These are phyloP conservation scores for Trichophyton equinum DNA, from an alignment of 2,329 filamentous ascomycete genomes.

Conservation along the genomic window DNA sequence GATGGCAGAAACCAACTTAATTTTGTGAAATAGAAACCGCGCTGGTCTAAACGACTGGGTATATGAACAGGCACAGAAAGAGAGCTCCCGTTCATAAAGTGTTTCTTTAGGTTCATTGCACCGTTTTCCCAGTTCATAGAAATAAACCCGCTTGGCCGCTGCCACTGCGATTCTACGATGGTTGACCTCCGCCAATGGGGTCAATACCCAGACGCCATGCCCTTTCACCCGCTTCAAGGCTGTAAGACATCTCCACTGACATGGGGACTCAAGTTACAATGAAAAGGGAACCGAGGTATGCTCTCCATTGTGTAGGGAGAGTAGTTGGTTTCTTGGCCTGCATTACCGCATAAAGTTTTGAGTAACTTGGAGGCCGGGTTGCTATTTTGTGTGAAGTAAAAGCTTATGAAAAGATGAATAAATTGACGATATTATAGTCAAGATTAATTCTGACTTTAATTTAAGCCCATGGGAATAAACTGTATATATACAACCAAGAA, in stretches of 20 bases:
- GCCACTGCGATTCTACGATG: background rate
- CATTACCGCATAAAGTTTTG: too few species aligned
- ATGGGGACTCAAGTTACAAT: background rate
- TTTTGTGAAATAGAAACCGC: constrained; percentile 50
- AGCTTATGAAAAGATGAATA: background rate
- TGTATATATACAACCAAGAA: background rate
- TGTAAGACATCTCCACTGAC: background rate
- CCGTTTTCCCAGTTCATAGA: background rate
- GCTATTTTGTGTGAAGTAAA: background rate
- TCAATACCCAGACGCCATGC: too few species aligned
- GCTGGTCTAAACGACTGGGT: constrained; percentile 93
- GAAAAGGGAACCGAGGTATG: too few species aligned
- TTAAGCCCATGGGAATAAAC: background rate
- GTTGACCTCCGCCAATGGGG: background rate
- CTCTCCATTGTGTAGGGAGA: too few species aligned
- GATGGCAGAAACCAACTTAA: background rate
- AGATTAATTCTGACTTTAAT: background rate
- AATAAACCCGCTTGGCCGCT: background rate
- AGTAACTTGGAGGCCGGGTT: background rate
- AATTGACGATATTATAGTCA: background rate
- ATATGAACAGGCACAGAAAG: constrained; percentile 61
- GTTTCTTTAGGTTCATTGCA: background rate
- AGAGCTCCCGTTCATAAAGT: constrained; percentile 5
- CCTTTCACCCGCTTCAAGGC: background rate
- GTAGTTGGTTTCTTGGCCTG: too few species aligned